phyloP scores from a whole-genome alignment of 2,329 filamentous ascomycete species.

The Aspergillus unguis region DNA sequence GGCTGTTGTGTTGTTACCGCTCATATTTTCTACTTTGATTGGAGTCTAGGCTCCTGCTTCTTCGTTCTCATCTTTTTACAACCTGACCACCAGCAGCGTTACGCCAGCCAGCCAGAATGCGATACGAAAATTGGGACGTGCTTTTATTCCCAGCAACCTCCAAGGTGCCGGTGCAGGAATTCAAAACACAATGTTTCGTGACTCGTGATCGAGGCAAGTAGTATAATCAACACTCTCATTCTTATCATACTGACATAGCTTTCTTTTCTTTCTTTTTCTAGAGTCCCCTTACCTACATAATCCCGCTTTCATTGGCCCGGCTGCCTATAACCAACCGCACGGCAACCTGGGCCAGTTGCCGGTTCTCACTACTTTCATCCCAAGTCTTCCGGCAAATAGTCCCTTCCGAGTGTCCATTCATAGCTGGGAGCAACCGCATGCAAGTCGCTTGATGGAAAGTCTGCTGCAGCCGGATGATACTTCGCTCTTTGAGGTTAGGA shows the following conservation, averaged over 20 bases:
- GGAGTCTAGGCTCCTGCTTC: conserved; percentile 12
- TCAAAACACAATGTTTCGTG: conserved; percentile 72
- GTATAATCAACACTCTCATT: neutral
- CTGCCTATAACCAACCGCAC: conserved; percentile 23
- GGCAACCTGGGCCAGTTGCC: conserved; percentile 49
- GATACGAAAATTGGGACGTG: conserved; percentile 83
- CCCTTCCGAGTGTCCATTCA: conserved; percentile 73
- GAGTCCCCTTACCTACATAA: conserved; percentile 54
- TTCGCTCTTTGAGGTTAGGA: conserved; percentile 61
- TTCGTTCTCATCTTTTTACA: conserved; percentile 32
- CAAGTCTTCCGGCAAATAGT: conserved; percentile 56
- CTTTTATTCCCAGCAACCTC: conserved; percentile 70
- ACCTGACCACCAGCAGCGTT: conserved; percentile 22
- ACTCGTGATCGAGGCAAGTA: conserved; percentile 50
- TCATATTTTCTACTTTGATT: conserved; percentile 19
- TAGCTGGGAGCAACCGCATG: conserved; percentile 63
- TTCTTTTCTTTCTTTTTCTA: conserved; percentile 21
- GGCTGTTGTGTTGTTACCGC: conserved; percentile 15
- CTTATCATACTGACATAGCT: neutral
- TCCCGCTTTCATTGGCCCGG: conserved; percentile 36
- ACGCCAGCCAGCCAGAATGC: conserved; percentile 55
- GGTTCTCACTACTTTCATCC: conserved; percentile 68
- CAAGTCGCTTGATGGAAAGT: conserved; percentile 56
- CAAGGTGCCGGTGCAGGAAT: conserved; percentile 74
- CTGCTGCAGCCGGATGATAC: conserved; percentile 57